Percentiles rank a stretch among this genome's conserved stretches.
These are phyloP conservation scores for Taphrina wiesneri DNA, from an alignment of 1,139 yeast species.

Conservation along the genomic window DNA sequence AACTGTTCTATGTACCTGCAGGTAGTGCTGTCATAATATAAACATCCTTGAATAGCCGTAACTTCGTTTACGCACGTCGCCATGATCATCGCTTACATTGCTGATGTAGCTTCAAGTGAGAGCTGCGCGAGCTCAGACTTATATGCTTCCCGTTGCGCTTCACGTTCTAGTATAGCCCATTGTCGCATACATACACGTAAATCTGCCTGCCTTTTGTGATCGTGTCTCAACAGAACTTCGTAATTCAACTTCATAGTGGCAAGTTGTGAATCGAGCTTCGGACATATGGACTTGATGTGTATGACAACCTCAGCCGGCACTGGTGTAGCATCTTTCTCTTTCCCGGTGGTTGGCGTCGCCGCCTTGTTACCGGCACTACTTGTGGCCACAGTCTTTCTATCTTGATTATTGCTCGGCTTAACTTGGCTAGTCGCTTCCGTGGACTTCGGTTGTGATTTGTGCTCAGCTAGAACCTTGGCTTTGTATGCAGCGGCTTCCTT, in stretches of 20 bases:
- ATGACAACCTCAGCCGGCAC: not conserved
- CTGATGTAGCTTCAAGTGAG: slow-evolving; percentile 7
- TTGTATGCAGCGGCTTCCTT: slow-evolving; percentile 29
- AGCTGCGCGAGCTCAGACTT: slow-evolving; percentile 24
- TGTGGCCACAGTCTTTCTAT: not conserved
- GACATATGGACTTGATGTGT: slow-evolving; percentile 1
- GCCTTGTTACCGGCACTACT: not conserved
- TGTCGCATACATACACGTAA: not conserved
- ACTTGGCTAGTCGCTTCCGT: not conserved
- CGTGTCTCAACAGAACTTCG: not conserved
- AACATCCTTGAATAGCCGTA: not conserved
- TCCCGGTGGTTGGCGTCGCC: not conserved
- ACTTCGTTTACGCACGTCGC: too few species aligned
- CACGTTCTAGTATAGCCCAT: slow-evolving; percentile 12
- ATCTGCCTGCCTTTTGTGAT: slow-evolving; percentile 9
- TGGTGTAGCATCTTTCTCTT: not conserved
- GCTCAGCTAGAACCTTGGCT: slow-evolving; percentile 11
- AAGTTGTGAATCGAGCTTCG: slow-evolving; percentile 12
- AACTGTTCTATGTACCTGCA: not conserved
- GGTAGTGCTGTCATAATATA: not conserved
- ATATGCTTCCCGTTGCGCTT: slow-evolving; percentile 18
- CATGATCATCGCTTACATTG: not conserved
- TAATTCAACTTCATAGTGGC: slow-evolving; percentile 1
- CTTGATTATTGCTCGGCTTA: not conserved
- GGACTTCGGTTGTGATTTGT: not conserved